Base-by-base conservation (phyloP, 805 yeast genomes). In the Candida stauntonica region DNA sequence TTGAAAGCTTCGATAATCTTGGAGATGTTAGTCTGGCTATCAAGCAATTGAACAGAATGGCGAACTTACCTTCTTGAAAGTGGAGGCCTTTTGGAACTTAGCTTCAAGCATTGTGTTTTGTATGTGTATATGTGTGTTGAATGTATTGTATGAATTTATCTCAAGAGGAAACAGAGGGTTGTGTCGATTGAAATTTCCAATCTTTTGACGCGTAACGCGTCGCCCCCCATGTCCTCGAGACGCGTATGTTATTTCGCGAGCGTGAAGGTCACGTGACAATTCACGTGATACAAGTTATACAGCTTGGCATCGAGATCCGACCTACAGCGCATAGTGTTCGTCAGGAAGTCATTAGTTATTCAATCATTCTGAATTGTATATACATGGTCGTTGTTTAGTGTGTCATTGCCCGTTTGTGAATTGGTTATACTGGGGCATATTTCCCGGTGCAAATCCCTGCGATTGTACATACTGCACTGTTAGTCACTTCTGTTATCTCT, bases 11-110 rank as follows among this genome's bases (percentile, higher is more conserved):
- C 99, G 55, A 89, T 83, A 58, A 89, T 82, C 48, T 75, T 68
- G 35, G 11, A 26, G 24, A 29, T 24, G 47, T 36, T 38, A 46
- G 39, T 44, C 23, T 15, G 5, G 14, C 20, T 11, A 15, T 20
- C 14, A 19, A 7, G 29, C 5, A 23, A 12, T n/a, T 5, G 19
- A 20, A 13, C 19, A 13, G 7, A 11, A 19, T 14, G 31, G 19
- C 15, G 13, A 19, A 45, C 48, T 8, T 28, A 41, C 48, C 64
- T 85, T 88, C 67, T 93, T 93, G 61, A 93, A 77, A 50, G 88
- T 75, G 41, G 89, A 75, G 38, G 98, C 96, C 70, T 88, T 89
- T 55, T 84, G 91, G 53, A 93, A 86, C 71, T 88, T 89, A 51
- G 96, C 98, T 78, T 93, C 99, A 69, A 93, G 79, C 98, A 93